Conservation (phyloP, 805 yeast species). For the Saccharomycopsis sp. region DNA sequence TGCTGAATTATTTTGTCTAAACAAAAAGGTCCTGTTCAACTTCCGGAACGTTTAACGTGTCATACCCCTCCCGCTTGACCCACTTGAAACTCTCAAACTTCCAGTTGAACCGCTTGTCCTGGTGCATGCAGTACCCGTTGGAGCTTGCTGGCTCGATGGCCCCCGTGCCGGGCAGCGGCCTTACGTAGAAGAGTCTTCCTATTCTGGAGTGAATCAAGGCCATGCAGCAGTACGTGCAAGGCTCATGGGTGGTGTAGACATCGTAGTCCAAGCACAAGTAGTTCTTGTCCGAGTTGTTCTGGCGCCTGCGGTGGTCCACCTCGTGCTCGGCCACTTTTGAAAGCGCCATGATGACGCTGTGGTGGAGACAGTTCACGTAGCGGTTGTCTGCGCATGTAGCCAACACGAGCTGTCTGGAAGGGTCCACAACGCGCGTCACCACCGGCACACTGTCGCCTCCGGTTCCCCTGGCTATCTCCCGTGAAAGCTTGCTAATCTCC, state of each 20-base stretch:
- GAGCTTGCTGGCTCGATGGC: slow-evolving; percentile 50
- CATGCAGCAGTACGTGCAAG: slow-evolving; percentile 96
- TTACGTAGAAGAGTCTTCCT: slow-evolving; percentile 53
- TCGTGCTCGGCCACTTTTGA: slow-evolving; percentile 53
- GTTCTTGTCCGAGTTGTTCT: slow-evolving; percentile 1
- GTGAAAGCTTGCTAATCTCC: slow-evolving; percentile 25
- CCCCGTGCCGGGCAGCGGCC: slow-evolving; percentile 42
- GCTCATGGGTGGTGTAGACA: slow-evolving; percentile 88
- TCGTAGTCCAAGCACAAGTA: slow-evolving; percentile 72
- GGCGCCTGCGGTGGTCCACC: slow-evolving; percentile 21
- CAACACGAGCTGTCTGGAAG: too few relatives aligned
- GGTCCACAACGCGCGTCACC: slow-evolving; percentile 14
- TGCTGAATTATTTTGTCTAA: not conserved
- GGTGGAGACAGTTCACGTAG: slow-evolving; percentile 46
- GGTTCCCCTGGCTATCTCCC: slow-evolving; percentile 21
- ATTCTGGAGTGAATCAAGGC: slow-evolving; percentile 89
- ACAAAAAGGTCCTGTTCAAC: slow-evolving; percentile 2
- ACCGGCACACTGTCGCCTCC: too few relatives aligned
- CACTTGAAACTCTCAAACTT: slow-evolving; percentile 77
- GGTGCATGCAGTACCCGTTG: slow-evolving; percentile 65
- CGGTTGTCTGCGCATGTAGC: slow-evolving; percentile 35
- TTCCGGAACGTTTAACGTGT: slow-evolving; percentile 1
- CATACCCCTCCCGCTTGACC: slow-evolving; percentile 24
- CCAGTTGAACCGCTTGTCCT: slow-evolving; percentile 72
- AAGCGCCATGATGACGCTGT: slow-evolving; percentile 69